Evolutionary conservation across 2,329 filamentous ascomycete genomes (phyloP), one percentile per base, ranked within the genome.

Genomic region (Phialocephala subalpina): DNA sequence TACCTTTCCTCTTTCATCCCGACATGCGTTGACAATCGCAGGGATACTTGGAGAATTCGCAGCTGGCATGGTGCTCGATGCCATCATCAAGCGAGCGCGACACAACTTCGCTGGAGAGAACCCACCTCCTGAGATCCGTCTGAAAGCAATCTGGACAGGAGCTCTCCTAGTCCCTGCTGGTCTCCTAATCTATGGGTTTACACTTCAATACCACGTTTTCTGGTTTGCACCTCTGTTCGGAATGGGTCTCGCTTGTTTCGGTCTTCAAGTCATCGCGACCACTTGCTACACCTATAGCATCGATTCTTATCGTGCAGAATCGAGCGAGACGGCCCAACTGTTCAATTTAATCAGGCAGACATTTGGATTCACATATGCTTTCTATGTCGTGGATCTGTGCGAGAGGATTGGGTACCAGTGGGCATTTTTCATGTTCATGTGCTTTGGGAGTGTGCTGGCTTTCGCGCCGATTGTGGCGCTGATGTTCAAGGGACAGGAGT

Each of bases 111-210:
- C 49, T 16, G 63, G 63, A 40, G 59, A 42, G 35, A 62, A 66
- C 35, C 64, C 64, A 47, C 64, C 66, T 42, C 70, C 18, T 60
- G 76, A 76, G 62, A 69, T 70, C 29, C 71, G 75, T 27, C 67
- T 77, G 36, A 62, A 65, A 55, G 73, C 71, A 12, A 73, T 74
- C 60, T 76, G 72, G 73, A 69, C 70, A 2, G 72, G 73, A 18
- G 72, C 72, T 18, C 52, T 75, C 7, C 62, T 76, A 11, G 62
- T 74, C 11, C 74, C 75, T 29, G 67, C 67, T 3, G 75, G 75
- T 1, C 64, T 77, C 3, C 59, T 77, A n/a, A 74, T 77, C 38
- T 75, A 77, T 60, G 75, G 76, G 2, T 74, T 77, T 36, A 72
- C 70, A 8, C 59, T 77, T 9, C 70, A 76, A 61, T 75, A 77